phyloP scores from a whole-genome alignment of 805 yeast species.

The Kuraishia borneana region DNA sequence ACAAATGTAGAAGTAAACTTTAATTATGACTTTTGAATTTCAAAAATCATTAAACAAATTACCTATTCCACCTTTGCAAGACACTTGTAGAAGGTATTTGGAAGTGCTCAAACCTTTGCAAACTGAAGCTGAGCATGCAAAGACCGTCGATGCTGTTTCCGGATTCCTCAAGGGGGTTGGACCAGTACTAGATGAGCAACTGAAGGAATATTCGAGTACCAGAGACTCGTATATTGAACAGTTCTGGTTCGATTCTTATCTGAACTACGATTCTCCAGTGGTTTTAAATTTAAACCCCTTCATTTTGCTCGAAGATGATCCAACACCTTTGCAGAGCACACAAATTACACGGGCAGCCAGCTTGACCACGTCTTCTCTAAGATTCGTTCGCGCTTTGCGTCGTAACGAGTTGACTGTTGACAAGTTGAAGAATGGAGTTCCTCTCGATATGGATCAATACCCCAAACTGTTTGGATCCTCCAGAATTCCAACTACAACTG shows the following conservation, averaged over 20 bases:
- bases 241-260: conserved; percentile 88
- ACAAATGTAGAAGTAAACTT: not conserved
- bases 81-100: conserved; percentile 58
- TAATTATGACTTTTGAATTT: conserved; percentile 36
- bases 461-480: conserved; percentile 79
- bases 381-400: conserved; percentile 72
- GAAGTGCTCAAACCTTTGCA: conserved; percentile 70
- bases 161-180: conserved; percentile 44
- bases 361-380: conserved; percentile 62
- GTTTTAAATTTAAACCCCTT: conserved; percentile 89
- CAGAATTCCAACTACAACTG: conserved; percentile 71
- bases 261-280: conserved; percentile 80
- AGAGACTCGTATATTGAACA: conserved; percentile 82
- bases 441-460: conserved; percentile 88
- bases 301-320: conserved; percentile 84
- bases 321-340: conserved; percentile 51
- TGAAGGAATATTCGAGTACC: conserved; percentile 48
- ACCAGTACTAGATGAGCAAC: conserved; percentile 48
- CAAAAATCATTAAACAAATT: conserved; percentile 52
- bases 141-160: conserved; percentile 47
- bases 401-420: conserved; percentile 68
- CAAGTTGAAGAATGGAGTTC: conserved; percentile 42
- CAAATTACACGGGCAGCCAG: conserved; percentile 79
- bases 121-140: conserved; percentile 56
- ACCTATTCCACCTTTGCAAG: conserved; percentile 70